These are phyloP conservation scores for Plasmodium inui DNA, from an alignment of 169 alveolate genomes.

Conservation along the genomic window DNA sequence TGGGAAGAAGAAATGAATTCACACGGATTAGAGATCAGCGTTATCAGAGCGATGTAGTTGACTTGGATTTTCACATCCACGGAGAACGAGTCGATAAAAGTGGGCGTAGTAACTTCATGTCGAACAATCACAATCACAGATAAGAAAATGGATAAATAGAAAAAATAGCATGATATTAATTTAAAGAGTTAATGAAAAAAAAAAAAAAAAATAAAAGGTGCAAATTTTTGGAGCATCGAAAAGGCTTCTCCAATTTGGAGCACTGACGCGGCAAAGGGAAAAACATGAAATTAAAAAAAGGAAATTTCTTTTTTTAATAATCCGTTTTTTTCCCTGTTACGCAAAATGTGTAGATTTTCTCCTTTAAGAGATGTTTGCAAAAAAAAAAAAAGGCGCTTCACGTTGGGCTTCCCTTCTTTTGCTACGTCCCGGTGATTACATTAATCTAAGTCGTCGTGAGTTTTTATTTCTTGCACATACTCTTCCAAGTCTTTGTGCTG, in stretches of 20 bases:
- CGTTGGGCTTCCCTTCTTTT: neutral
- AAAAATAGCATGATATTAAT: neutral
- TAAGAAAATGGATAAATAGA: neutral
- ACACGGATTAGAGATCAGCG: neutral
- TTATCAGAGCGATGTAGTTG: neutral
- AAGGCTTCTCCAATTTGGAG: neutral
- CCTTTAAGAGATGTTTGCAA: neutral
- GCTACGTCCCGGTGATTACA: neutral
- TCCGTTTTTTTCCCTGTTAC: neutral
- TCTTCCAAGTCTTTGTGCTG: conserved; percentile 6
- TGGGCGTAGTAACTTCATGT: neutral
- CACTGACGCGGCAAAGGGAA: neutral
- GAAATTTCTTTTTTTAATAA: neutral
- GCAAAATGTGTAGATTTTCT: neutral
- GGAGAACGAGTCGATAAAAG: neutral
- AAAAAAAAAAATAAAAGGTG: neutral
- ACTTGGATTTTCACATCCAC: neutral
- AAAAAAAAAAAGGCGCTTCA: neutral
- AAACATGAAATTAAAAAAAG: neutral
- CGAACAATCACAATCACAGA: neutral
- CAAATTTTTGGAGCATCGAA: neutral
- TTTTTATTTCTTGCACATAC: conserved; percentile 27
- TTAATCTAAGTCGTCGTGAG: conserved; percentile 19
- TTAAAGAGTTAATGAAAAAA: neutral
- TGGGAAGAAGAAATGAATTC: neutral